These are phyloP conservation scores for Sporothrix luriei DNA, from an alignment of 2,329 filamentous ascomycete genomes.

Conservation along the genomic window DNA sequence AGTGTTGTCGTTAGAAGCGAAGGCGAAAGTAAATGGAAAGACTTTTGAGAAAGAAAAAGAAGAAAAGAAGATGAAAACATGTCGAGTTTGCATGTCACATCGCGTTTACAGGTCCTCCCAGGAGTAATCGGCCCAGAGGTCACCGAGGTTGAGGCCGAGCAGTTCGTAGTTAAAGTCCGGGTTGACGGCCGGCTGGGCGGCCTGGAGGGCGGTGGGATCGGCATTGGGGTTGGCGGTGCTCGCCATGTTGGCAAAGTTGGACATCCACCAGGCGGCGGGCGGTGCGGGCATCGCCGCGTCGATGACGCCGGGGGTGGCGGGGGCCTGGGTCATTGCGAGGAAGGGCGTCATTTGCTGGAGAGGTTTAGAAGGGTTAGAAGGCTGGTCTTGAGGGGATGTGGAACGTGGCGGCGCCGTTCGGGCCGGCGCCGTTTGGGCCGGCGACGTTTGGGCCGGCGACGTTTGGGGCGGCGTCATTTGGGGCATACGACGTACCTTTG, in stretches of 20 bases:
- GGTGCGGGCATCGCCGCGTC: slow-evolving; percentile 26
- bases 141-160: slow-evolving; percentile 37
- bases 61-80: neutral
- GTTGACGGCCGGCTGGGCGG: slow-evolving; percentile 30
- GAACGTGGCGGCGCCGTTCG: neutral
- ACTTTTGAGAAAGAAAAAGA: neutral
- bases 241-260: slow-evolving; percentile 37
- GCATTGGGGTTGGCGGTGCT: slow-evolving; percentile 34
- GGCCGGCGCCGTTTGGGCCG: too few relatives aligned
- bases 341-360: slow-evolving; percentile 34
- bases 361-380: slow-evolving; percentile 19
- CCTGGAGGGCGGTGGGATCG: slow-evolving; percentile 30
- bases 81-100: slow-evolving; percentile 24
- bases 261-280: slow-evolving; percentile 40
- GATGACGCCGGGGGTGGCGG: slow-evolving; percentile 19
- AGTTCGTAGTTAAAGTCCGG: slow-evolving; percentile 38
- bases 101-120: slow-evolving; percentile 36
- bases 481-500: slow-evolving; percentile 18
- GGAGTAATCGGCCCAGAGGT: slow-evolving; percentile 39
- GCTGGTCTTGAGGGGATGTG: neutral
- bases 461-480: neutral
- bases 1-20: neutral
- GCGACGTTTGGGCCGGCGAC: too few relatives aligned
- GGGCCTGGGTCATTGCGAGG: slow-evolving; percentile 33
- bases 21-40: too few relatives aligned